Percentiles rank a stretch among this genome's conserved stretches.
phyloP scores from a whole-genome alignment of 1,139 yeast species.

The Zygoascus hellenicus region DNA sequence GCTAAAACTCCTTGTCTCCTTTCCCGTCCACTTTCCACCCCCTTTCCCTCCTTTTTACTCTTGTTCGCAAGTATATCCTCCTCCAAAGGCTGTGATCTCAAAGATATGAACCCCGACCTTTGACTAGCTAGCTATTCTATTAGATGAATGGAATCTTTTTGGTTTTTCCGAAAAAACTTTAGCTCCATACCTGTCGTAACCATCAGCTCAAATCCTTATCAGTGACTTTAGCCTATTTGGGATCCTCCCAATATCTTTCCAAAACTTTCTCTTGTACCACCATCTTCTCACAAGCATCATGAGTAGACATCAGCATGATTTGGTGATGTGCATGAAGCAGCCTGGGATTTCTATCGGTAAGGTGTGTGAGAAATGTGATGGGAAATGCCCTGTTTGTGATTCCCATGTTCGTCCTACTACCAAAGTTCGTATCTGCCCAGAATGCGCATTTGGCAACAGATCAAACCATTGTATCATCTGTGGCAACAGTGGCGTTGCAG shows the following conservation, averaged over 20 bases:
- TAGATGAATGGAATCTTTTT: too few relatives aligned
- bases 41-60: too few relatives aligned
- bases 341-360: conserved; percentile 70
- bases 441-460: conserved; percentile 70
- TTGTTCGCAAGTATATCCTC: too few relatives aligned
- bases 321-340: conserved; percentile 78
- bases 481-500: conserved; percentile 52
- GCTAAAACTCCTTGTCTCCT: neutral
- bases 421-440: conserved; percentile 75
- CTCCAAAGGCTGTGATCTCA: too few relatives aligned
- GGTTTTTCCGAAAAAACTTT: too few relatives aligned
- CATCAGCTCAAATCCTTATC: too few relatives aligned
- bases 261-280: neutral
- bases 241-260: neutral
- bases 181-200: too few relatives aligned
- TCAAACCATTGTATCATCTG: conserved; percentile 70
- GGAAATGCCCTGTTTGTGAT: conserved; percentile 87
- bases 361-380: conserved; percentile 84
- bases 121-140: too few relatives aligned
- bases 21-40: neutral
- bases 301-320: conserved; percentile 90
- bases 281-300: conserved; percentile 34
- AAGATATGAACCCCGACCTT: too few relatives aligned
- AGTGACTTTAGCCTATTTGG: too few relatives aligned
- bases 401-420: conserved; percentile 73